Conservation (phyloP, 225 moss, liverwort and hornwort genomes). For the Asterella californica region DNA sequence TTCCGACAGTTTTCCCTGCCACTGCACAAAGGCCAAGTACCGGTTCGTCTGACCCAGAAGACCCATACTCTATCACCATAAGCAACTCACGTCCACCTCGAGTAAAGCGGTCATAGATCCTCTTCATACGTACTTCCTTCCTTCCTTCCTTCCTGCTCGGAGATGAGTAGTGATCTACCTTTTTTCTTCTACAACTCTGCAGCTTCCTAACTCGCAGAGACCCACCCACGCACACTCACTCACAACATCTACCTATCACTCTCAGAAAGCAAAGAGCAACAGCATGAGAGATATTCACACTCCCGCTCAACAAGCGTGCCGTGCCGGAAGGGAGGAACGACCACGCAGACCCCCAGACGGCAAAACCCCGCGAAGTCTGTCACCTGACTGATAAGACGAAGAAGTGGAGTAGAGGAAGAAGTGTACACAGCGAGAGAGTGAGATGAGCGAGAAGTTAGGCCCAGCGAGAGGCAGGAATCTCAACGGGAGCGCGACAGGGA, state of each 20-base stretch:
- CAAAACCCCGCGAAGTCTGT: not conserved
- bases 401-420: no score
- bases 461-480: not conserved
- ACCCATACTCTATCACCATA: slow-evolving; percentile 11
- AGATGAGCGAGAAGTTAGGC: not conserved
- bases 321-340: not conserved
- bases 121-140: not conserved
- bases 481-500: not conserved
- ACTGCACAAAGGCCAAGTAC: slow-evolving; percentile 14
- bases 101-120: slow-evolving; percentile 8
- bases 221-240: not conserved
- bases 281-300: not conserved
- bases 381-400: not conserved
- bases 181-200: not conserved
- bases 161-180: not conserved
- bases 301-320: not conserved
- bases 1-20: slow-evolving; percentile 23
- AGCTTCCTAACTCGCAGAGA: not conserved
- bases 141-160: slow-evolving; percentile 4
- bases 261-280: not conserved
- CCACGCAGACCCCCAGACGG: not conserved
- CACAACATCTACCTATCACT: not conserved
- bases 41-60: slow-evolving; percentile 10
- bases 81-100: slow-evolving; percentile 8
- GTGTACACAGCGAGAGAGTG: not conserved